phyloP scores from a whole-genome alignment of 805 yeast species.

The Cyberlindnera euphorbiae region DNA sequence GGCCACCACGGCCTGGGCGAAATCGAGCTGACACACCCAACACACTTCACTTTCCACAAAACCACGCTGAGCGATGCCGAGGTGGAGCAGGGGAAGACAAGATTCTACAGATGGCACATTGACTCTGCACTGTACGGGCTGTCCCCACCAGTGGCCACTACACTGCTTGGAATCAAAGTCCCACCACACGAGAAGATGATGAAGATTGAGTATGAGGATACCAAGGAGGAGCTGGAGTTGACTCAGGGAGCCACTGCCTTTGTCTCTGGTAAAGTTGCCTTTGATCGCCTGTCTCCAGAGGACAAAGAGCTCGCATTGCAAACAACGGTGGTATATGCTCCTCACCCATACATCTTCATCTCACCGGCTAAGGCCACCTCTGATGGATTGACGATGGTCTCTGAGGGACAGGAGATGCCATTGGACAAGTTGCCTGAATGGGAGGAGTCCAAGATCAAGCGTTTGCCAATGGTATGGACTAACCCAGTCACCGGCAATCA shows the following conservation, averaged over 20 bases:
- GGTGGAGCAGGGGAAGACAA: conserved; percentile 56
- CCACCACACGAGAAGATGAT: conserved; percentile 65
- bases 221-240: conserved; percentile 57
- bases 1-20: conserved; percentile 53
- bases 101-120: conserved; percentile 92
- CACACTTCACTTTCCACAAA: conserved; percentile 78
- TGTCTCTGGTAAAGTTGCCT: conserved; percentile 79
- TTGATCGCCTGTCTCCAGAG: conserved; percentile 57
- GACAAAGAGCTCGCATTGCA: conserved; percentile 70
- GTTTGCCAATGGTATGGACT: conserved; percentile 86
- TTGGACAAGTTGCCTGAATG: conserved; percentile 73
- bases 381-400: conserved; percentile 82
- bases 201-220: conserved; percentile 60
- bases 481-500: conserved; percentile 81
- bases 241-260: conserved; percentile 89
- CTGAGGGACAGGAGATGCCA: conserved; percentile 68
- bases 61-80: conserved; percentile 58
- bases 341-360: conserved; percentile 87
- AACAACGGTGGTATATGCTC: conserved; percentile 85
- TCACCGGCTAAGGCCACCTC: conserved; percentile 76
- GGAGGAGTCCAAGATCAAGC: conserved; percentile 76
- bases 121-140: conserved; percentile 85
- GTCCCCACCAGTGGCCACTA: conserved; percentile 83
- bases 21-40: conserved; percentile 71
- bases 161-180: conserved; percentile 76